Evolutionary conservation across 305 asterid species (phyloP).

Genomic region (Petunia hybrid): DNA sequence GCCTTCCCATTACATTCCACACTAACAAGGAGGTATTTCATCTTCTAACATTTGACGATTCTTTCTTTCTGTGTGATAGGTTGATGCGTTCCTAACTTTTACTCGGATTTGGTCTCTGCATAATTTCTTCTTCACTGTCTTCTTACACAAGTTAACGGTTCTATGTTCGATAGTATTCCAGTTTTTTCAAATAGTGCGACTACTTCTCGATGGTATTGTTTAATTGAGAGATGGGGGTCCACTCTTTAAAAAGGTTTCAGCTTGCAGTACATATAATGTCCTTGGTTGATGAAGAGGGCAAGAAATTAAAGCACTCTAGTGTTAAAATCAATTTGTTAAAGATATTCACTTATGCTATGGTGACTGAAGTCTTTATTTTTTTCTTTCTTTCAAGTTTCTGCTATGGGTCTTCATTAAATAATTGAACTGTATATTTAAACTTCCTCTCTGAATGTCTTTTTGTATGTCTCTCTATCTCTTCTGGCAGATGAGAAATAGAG

Average conservation of each 20-base stretch:
- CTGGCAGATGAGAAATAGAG: conserved; percentile 55
- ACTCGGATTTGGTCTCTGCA: neutral
- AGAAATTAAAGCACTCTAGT: neutral
- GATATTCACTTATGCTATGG: neutral
- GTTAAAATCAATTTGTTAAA: neutral
- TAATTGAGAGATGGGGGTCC: neutral
- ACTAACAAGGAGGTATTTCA: conserved; percentile 73
- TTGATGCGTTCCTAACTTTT: neutral
- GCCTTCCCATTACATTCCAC: conserved; percentile 85
- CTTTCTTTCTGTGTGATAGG: neutral
- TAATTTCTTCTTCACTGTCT: neutral
- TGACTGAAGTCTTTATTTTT: conserved; percentile 4
- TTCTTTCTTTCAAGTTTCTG: conserved; percentile 21
- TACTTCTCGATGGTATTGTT: neutral
- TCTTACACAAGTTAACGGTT: neutral
- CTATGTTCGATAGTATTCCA: neutral
- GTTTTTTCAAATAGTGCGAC: neutral
- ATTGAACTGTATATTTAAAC: neutral
- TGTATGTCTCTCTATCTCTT: conserved; percentile 35
- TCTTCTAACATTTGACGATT: neutral
- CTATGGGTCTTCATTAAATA: neutral
- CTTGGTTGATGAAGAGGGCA: neutral
- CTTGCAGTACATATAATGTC: neutral
- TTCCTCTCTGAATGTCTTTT: neutral
- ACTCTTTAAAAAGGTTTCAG: neutral